A percentile compares a stretch with the other conserved stretches of the same genome.
Evolutionary conservation across 495 filamentous ascomycete species (phyloP).

Genomic region (Poronia punctata): DNA sequence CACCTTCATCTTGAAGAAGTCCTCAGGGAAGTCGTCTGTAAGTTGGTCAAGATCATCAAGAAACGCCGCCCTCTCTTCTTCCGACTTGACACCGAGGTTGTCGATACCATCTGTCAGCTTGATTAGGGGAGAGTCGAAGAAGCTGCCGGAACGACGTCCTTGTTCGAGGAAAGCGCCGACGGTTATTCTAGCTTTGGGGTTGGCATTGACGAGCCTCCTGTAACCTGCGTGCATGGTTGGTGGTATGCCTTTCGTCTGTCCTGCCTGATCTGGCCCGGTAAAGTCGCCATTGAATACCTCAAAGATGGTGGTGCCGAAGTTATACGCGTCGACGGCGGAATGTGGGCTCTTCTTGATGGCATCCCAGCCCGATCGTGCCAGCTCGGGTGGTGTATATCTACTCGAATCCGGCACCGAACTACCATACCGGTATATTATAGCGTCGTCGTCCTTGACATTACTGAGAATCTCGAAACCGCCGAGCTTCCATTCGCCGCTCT

Average conservation of each 20-base stretch:
- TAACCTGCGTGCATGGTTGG: slow-evolving; percentile 82
- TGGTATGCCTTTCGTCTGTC: slow-evolving; percentile 80
- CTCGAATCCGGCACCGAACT: slow-evolving; percentile 76
- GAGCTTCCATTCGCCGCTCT: slow-evolving; percentile 97
- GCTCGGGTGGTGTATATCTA: slow-evolving; percentile 78
- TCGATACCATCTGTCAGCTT: slow-evolving; percentile 88
- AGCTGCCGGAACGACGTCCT: slow-evolving; percentile 70
- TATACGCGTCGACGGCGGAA: slow-evolving; percentile 77
- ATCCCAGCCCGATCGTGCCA: slow-evolving; percentile 83
- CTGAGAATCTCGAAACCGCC: slow-evolving; percentile 90
- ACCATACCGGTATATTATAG: slow-evolving; percentile 84
- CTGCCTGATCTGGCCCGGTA: slow-evolving; percentile 62
- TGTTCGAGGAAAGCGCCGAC: slow-evolving; percentile 85
- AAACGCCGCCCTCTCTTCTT: slow-evolving; percentile 77
- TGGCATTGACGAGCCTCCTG: slow-evolving; percentile 78
- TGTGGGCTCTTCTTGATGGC: slow-evolving; percentile 74
- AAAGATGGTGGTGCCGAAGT: slow-evolving; percentile 74
- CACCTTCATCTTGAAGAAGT: slow-evolving; percentile 95
- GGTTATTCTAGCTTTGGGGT: slow-evolving; percentile 79
- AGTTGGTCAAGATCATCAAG: slow-evolving; percentile 79
- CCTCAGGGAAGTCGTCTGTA: slow-evolving; percentile 90
- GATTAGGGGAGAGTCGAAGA: slow-evolving; percentile 89
- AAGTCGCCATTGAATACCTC: slow-evolving; percentile 89
- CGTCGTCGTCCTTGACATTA: slow-evolving; percentile 90
- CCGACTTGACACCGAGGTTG: slow-evolving; percentile 79